phyloP scores from a whole-genome alignment of 139 green algal genomes.

The Auxenochlorella protothecoides region DNA sequence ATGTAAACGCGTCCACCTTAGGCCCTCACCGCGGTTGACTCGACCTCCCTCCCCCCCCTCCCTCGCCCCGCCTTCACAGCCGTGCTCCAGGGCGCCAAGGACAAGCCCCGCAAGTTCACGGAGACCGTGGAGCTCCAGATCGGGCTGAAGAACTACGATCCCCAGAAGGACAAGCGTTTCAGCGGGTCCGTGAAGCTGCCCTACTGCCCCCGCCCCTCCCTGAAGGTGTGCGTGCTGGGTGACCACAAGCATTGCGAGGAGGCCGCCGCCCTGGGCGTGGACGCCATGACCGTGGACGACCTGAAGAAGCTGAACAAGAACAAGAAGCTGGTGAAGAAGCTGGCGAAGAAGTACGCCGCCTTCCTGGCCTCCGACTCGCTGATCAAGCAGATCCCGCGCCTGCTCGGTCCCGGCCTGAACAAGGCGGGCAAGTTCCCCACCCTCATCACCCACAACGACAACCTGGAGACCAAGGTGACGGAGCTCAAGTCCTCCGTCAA shows the following conservation, averaged over 20 bases:
- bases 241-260: constrained; percentile 98
- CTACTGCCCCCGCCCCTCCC: constrained; percentile 83
- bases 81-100: constrained; percentile 63
- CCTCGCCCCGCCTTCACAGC: constrained; percentile 18
- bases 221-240: constrained; percentile 95
- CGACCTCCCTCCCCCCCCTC: neutral
- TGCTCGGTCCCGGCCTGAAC: constrained; percentile 96
- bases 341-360: constrained; percentile 90
- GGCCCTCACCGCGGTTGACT: neutral
- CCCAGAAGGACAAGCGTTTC: constrained; percentile 99
- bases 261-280: constrained; percentile 71
- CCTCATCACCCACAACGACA: constrained; percentile 68
- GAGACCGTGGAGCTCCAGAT: constrained; percentile 99
- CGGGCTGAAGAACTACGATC: constrained; percentile 99
- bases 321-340: constrained; percentile 95
- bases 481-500: constrained; percentile 92
- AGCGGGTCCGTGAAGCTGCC: constrained; percentile 94
- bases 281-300: constrained; percentile 88
- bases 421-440: constrained; percentile 99
- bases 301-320: constrained; percentile 99
- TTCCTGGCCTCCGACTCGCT: constrained; percentile 97
- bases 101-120: constrained; percentile 95
- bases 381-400: constrained; percentile 98
- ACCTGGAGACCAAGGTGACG: constrained; percentile 78
- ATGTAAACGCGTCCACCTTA: neutral